Evolutionary conservation across 2,329 filamentous ascomycete genomes (phyloP).

Genomic region (Bretziella fagacearum): DNA sequence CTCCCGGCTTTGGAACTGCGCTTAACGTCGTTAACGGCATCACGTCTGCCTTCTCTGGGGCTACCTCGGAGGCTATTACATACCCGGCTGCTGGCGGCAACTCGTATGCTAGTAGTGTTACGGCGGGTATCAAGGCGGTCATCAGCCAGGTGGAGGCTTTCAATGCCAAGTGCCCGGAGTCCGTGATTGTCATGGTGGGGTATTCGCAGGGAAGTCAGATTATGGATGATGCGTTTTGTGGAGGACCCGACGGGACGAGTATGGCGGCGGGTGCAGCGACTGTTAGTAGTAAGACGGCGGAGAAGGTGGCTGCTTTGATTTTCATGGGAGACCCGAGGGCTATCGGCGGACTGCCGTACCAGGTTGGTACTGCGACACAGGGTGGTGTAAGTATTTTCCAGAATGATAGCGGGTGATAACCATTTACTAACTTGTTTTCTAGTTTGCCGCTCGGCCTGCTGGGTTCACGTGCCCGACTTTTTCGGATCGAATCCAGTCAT

Average conservation of each 20-base stretch:
- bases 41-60: constrained; percentile 29
- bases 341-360: constrained; percentile 36
- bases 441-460: constrained; percentile 43
- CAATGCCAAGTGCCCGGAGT: constrained; percentile 37
- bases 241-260: constrained; percentile 35
- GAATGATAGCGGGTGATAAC: no score
- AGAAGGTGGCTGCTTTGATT: constrained; percentile 44
- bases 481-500: constrained; percentile 39
- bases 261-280: constrained; percentile 27
- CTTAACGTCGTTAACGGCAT: constrained; percentile 34
- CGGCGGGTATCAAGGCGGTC: constrained; percentile 40
- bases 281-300: constrained; percentile 30
- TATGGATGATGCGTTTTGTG: constrained; percentile 45
- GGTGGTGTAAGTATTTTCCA: constrained; percentile 32
- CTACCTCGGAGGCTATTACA: constrained; percentile 36
- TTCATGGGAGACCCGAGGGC: constrained; percentile 49
- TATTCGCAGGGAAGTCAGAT: constrained; percentile 50
- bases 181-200: constrained; percentile 42
- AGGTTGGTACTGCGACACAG: constrained; percentile 41
- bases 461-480: constrained; percentile 40
- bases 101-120: constrained; percentile 40
- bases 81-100: constrained; percentile 50
- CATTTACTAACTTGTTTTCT: background rate
- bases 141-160: constrained; percentile 41
- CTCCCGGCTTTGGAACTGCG: constrained; percentile 35